Percentiles rank a stretch among this genome's conserved stretches.
Evolutionary conservation across 768 basidiomycete species (phyloP).

Genomic region (Lactarius vividus): DNA sequence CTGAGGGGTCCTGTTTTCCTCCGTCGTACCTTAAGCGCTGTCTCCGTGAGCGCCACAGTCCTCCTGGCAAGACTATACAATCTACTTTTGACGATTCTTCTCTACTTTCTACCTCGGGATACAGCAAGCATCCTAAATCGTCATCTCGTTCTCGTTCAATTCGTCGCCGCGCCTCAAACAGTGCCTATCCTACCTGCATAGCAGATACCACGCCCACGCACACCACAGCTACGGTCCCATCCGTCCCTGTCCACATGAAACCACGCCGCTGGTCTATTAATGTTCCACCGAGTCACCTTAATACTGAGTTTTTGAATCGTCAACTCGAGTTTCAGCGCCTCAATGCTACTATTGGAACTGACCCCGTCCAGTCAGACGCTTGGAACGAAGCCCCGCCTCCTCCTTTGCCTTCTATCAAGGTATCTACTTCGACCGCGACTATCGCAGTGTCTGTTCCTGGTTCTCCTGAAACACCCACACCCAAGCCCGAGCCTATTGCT

Average conservation of each 20-base stretch:
- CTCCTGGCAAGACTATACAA: background rate
- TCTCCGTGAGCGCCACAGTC: conserved; percentile 13
- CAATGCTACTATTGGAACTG: conserved; percentile 2
- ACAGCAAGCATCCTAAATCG: background rate
- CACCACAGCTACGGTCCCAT: background rate
- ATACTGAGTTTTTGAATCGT: conserved; percentile 20
- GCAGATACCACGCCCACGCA: conserved; percentile 6
- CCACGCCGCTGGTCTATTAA: conserved; percentile 28
- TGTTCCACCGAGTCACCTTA: conserved; percentile 25
- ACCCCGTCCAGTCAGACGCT: conserved; percentile 7
- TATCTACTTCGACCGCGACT: conserved; percentile 36
- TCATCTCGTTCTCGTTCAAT: conserved; percentile 14
- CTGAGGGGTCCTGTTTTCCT: conserved; percentile 28
- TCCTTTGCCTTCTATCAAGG: conserved; percentile 36
- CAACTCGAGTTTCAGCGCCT: conserved; percentile 21
- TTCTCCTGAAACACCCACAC: conserved; percentile 16
- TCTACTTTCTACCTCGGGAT: conserved; percentile 7
- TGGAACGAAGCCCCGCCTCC: conserved; percentile 10
- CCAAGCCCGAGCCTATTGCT: conserved; percentile 35
- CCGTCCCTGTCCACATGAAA: conserved; percentile 7
- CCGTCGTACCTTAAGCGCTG: conserved; percentile 17
- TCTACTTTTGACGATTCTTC: background rate
- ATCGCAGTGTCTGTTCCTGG: conserved; percentile 33
- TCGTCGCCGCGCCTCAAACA: conserved; percentile 23
- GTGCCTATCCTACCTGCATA: background rate